Percentiles rank a stretch among this genome's conserved stretches.
These are phyloP conservation scores for Phytopythium kandeliae DNA, from an alignment of 352 stramenopile genomes.

Conservation along the genomic window DNA sequence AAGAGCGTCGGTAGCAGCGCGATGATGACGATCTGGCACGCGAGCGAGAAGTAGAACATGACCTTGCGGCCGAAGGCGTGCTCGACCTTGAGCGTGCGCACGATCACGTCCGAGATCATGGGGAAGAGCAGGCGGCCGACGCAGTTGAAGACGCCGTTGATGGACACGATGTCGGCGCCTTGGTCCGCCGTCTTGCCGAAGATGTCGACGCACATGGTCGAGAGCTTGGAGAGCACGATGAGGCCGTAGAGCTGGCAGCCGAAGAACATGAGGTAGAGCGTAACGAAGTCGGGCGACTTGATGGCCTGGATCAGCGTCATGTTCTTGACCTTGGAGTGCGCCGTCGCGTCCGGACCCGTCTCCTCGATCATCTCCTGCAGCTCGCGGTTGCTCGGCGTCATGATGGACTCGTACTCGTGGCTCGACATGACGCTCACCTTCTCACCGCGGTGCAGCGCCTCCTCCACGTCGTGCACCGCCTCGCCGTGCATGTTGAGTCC, in stretches of 20 bases:
- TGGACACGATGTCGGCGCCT: slow-evolving; percentile 49
- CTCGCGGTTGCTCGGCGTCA: slow-evolving; percentile 14
- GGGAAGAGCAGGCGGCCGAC: slow-evolving; percentile 44
- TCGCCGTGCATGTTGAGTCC: slow-evolving; percentile 61
- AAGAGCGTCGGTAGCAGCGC: slow-evolving; percentile 52
- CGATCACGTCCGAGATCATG: slow-evolving; percentile 35
- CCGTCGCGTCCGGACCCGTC: slow-evolving; percentile 20
- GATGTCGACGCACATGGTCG: slow-evolving; percentile 50
- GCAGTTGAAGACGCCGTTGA: slow-evolving; percentile 69
- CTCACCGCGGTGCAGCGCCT: slow-evolving; percentile 11
- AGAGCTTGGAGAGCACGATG: slow-evolving; percentile 62
- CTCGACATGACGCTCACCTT: slow-evolving; percentile 20
- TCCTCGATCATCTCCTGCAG: slow-evolving; percentile 28
- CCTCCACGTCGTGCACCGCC: slow-evolving; percentile 23
- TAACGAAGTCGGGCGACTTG: slow-evolving; percentile 49
- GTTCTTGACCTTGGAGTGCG: slow-evolving; percentile 40
- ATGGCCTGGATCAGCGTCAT: slow-evolving; percentile 48
- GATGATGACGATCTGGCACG: slow-evolving; percentile 55
- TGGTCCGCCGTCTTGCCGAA: slow-evolving; percentile 31
- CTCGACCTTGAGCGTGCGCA: slow-evolving; percentile 42
- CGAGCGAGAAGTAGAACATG: slow-evolving; percentile 58
- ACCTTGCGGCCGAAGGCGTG: slow-evolving; percentile 46
- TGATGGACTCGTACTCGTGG: slow-evolving; percentile 35
- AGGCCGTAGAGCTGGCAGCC: slow-evolving; percentile 57
- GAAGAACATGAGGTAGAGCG: slow-evolving; percentile 71